phyloP scores from a whole-genome alignment of 2,329 filamentous ascomycete species.

The Colletotrichum eremochloae region DNA sequence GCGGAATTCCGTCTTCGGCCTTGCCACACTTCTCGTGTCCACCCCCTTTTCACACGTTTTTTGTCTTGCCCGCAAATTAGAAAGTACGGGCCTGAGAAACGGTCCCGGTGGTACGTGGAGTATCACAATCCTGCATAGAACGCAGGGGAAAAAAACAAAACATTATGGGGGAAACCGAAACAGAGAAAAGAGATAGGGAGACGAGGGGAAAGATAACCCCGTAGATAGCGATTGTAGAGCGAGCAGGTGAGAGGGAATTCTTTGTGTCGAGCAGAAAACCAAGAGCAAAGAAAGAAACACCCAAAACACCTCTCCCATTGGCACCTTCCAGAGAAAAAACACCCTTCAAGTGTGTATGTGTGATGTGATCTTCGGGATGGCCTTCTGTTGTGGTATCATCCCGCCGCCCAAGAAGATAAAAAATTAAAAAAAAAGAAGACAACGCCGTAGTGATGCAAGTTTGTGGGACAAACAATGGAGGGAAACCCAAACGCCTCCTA shows the following conservation, averaged over 20 bases:
- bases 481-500: slow-evolving; percentile 6
- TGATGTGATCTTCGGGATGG: slow-evolving; percentile 20
- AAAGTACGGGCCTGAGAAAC: not conserved
- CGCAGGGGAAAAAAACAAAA: not conserved
- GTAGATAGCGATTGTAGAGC: slow-evolving; percentile 34
- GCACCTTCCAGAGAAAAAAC: slow-evolving; percentile 10
- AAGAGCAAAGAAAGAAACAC: slow-evolving; percentile 7
- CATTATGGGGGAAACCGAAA: not conserved
- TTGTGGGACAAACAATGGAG: slow-evolving; percentile 13
- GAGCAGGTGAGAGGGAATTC: slow-evolving; percentile 19
- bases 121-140: slow-evolving; percentile 1
- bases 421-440: slow-evolving; percentile 15
- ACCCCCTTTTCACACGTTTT: slow-evolving; percentile 3
- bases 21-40: not conserved
- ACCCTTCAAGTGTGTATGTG: not conserved
- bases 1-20: not conserved
- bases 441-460: slow-evolving; percentile 36
- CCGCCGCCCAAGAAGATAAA: slow-evolving; percentile 9
- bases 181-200: not conserved
- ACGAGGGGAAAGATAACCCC: not conserved
- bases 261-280: not conserved
- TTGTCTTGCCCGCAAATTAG: slow-evolving; percentile 22
- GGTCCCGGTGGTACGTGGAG: slow-evolving; percentile 7
- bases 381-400: slow-evolving; percentile 40
- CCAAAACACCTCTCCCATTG: slow-evolving; percentile 1